These are phyloP conservation scores for Ogataea trehalophila DNA, from an alignment of 805 yeast species.

Conservation along the genomic window DNA sequence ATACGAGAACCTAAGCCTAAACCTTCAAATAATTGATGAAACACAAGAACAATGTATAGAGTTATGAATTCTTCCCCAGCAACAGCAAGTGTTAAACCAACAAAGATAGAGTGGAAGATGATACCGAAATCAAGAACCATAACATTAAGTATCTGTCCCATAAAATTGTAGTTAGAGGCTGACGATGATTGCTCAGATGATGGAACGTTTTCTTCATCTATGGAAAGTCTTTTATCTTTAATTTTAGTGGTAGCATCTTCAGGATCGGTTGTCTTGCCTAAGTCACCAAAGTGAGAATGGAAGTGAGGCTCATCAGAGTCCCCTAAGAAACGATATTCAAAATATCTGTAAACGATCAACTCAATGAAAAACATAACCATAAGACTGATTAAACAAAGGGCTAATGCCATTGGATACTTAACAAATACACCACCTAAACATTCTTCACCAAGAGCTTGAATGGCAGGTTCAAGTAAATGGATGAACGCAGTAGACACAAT, in stretches of 20 bases:
- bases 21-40: slow-evolving; percentile 81
- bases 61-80: slow-evolving; percentile 70
- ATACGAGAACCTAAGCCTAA: slow-evolving; percentile 75
- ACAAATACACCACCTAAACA: slow-evolving; percentile 58
- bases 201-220: background rate
- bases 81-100: slow-evolving; percentile 71
- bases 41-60: slow-evolving; percentile 56
- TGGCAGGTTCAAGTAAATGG: slow-evolving; percentile 65
- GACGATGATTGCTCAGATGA: slow-evolving; percentile 35
- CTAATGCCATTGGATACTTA: slow-evolving; percentile 51
- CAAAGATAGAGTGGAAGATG: slow-evolving; percentile 72
- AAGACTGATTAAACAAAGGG: slow-evolving; percentile 43
- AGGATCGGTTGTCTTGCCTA: slow-evolving; percentile 10
- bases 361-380: slow-evolving; percentile 46
- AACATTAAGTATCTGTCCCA: slow-evolving; percentile 48
- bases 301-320: slow-evolving; percentile 31
- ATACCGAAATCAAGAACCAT: slow-evolving; percentile 72
- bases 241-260: slow-evolving; percentile 24
- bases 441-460: slow-evolving; percentile 44
- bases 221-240: slow-evolving; percentile 12
- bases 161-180: slow-evolving; percentile 40
- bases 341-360: slow-evolving; percentile 39
- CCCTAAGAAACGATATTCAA: slow-evolving; percentile 29
- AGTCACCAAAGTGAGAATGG: slow-evolving; percentile 52
- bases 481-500: slow-evolving; percentile 75